Conservation (phyloP, 2,329 filamentous ascomycete species). For the Cryphonectria radicalis region DNA sequence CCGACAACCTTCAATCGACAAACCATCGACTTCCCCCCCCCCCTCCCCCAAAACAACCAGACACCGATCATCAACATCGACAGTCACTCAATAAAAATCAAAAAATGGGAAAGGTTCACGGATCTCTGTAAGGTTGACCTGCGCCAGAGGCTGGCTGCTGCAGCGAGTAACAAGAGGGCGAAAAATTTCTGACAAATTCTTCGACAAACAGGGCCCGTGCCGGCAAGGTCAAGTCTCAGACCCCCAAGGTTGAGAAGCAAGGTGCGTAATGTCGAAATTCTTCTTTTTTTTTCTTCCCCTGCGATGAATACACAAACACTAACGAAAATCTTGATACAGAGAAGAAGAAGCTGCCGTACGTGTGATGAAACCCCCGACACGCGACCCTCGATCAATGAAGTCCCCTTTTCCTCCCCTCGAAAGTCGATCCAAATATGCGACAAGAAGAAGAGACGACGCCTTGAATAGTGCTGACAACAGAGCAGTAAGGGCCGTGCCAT, state of each 20-base stretch:
- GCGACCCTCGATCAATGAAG: conserved; percentile 8
- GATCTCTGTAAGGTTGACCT: conserved; percentile 69
- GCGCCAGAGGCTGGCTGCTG: conserved; percentile 34
- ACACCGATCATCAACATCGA: conserved; percentile 26
- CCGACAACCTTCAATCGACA: conserved; percentile 26
- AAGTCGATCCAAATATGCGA: not conserved
- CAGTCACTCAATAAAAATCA: conserved; percentile 22
- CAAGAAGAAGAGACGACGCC: not conserved
- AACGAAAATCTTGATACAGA: conserved; percentile 20
- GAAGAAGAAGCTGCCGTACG: conserved; percentile 32
- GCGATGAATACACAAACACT: conserved; percentile 4
- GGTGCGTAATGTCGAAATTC: conserved; percentile 23
- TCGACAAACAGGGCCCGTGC: conserved; percentile 33
- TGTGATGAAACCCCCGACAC: conserved; percentile 13
- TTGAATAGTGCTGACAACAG: conserved; percentile 17
- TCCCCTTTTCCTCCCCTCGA: not conserved
- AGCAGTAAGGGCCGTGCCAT: conserved; percentile 81
- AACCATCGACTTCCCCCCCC: conserved; percentile 15
- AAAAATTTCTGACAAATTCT: conserved; percentile 26
- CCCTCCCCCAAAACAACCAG: conserved; percentile 19
- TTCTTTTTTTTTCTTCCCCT: too few relatives aligned
- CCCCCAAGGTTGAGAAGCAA: conserved; percentile 64
- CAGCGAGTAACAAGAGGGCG: conserved; percentile 38
- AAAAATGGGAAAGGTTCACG: conserved; percentile 92
- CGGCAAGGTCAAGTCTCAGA: conserved; percentile 95